Evolutionary conservation across 495 filamentous ascomycete species (phyloP), one percentile per base, ranked within the genome.

Genomic region (Trichoderma erinaceum): DNA sequence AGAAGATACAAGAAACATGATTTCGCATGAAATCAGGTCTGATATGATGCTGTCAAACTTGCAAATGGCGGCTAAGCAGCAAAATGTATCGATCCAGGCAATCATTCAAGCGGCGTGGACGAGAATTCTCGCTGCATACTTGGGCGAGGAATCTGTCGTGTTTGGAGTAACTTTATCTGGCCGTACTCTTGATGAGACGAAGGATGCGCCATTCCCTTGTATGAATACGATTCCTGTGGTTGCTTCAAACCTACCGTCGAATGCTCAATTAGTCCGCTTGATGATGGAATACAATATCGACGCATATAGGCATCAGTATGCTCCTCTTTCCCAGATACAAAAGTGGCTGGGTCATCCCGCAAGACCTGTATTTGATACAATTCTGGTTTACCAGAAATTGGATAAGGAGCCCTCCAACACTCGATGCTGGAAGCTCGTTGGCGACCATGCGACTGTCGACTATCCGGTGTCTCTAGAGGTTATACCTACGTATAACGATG

Each of bases 131-230:
- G 83, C 88, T 15, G 83, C 87, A 0, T 93, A 93, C 73, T 85
- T 85, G 41, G 91, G 91, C 7, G 91, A 96, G 64, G 27, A 73
- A 5, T 82, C 79, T 16, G 85, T 92, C 3, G 85, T 83, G 0
- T 93, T 92, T 73, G 92, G 92, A 0, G 82, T 90, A 43, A 90
- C 88, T 68, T 80, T 95, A 11, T 92, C 91, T 3, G 90, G 90
- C 4, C 81, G 90, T 11, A 85, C 83, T 35, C 80, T 84, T 1
- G 77, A 84, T 12, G 77, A 78, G 61, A 84, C 86, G 0, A 78
- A 81, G 63, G 69, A 80, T 3, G 82, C 83, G 21, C 79, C 84
- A 16, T 91, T 96, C 65, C 92, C 92, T 13, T 90, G 87, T 73
- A 84, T 96, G 32, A 84, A 85, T 0, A 93, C 92, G 15, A 69